Base-by-base conservation (phyloP, 2,329 filamentous ascomycete species). In the Fusarium dimerum region DNA sequence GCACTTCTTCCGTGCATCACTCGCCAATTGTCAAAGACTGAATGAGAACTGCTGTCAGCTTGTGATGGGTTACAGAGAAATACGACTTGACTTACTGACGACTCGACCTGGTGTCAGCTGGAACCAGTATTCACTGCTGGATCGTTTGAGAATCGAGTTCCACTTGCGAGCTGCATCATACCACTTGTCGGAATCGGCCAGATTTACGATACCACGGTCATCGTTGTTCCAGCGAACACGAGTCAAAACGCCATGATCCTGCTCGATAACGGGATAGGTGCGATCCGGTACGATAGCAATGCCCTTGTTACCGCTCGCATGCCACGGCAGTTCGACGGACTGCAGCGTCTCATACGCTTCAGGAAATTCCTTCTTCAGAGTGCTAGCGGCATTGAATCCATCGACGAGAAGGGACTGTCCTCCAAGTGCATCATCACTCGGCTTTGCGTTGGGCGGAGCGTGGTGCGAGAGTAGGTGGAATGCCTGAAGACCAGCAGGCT, bases 1-100 rank as follows among this genome's bases (percentile, higher is more conserved):
- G 83, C 83, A 47, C 86, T 86, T 62, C 94, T 80, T 1, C 93
- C 94, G 71, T 99, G 94, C 62, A 97, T 75, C 34, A 97, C 88
- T 53, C 94, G 83, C 92, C 93, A 97, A 67, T 99, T 97, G 68
- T 99, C 90, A 70, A 99, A 97, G 43, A 97, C 89, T 89, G 62
- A 11, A 38, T 5, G 6, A 15, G 18, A 3, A 16, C 34, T 17
- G 13, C 29, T 2, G 39, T 66, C n/a, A 71, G 56, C 29, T 38
- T 16, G 12, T 5, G 1, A 40, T 8, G 29, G 11, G 12, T 8
- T 17, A 16, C 6, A 11, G 32, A 34, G n/a, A 18, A 38, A 20
- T 13, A 18, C 17, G 11, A 26, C 11, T 47, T 12, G 12, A 78
- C 85, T 72, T 75, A 92, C 89, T 85, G 51, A 97, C 66, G 6